Base-by-base conservation (phyloP, 768 basidiomycete species). In the Termitomyces sp. region DNA sequence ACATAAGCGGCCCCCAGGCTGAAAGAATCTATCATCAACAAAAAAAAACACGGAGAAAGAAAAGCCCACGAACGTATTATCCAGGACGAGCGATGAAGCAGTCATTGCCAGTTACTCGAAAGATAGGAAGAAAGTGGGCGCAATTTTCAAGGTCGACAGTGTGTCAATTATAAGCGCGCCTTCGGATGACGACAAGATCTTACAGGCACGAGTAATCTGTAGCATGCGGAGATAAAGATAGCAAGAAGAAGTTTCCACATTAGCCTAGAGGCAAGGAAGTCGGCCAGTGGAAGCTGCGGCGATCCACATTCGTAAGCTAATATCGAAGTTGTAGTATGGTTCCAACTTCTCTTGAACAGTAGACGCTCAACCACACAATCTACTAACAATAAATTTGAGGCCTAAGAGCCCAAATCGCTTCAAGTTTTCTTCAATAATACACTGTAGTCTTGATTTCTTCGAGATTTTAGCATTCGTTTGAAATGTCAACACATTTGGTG, bases 1-100 rank as follows among this genome's bases (percentile, higher is more conserved):
- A 83, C 67, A 46, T 79, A 75, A 33, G 77, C 73, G 41, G 79
- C 79, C 22, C 83, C 84, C 36, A 79, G 60, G 26, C 81, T 84
- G 46, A 22, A 52, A 20, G 14, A 32, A 40, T n/a, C 20, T 14
- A 40, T 46, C 2, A 30, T 35, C 26, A 38, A 24, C 33, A 44
- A 57, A 35, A 22, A 35, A 22, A n/a, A 11, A n/a, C 14, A 8
- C 38, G 28, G n/a, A 44, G 32, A 26, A 20, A 36, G 2, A 11
- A 49, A 43, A 18, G 50, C 41, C 44, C 52, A 61, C 66, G 26
- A n/a, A 67, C 66, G 66, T 67, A 36, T 65, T 58, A 48, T 67
- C 62, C 26, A 67, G 61, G 49, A 57, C 55, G 35, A 63, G 52
- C 30, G 32, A 48, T 20, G 49, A 50, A 13, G 49, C 46, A 44